A percentile compares a stretch with the other conserved stretches of the same genome.
Conservation (phyloP, 352 stramenopile genomes). For the Pythium aquatile region DNA sequence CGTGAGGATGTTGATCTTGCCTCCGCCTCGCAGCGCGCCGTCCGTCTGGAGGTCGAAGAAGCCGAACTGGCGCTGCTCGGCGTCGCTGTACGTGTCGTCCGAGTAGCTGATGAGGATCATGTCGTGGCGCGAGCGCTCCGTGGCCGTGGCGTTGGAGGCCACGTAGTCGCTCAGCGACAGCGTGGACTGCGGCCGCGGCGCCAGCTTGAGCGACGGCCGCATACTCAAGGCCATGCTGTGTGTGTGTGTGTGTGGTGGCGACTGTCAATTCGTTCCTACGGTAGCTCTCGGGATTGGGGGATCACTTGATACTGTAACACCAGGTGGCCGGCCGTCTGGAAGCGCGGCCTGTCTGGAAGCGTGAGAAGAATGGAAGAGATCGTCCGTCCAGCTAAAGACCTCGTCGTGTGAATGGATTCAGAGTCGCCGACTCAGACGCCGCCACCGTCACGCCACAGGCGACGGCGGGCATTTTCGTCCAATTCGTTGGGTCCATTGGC, state of each 20-base stretch:
- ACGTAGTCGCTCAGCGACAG: slow-evolving; percentile 23
- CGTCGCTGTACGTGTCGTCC: slow-evolving; percentile 33
- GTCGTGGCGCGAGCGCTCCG: slow-evolving; percentile 24
- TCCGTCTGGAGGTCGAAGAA: slow-evolving; percentile 69
- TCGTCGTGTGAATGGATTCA: background rate
- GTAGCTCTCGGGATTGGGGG: background rate
- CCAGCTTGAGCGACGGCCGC: background rate
- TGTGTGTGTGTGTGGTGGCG: too few species aligned
- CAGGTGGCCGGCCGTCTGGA: too few species aligned
- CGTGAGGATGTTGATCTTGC: slow-evolving; percentile 46
- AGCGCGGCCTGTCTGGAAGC: background rate
- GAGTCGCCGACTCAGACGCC: background rate
- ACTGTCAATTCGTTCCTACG: background rate
- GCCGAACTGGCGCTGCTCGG: slow-evolving; percentile 39
- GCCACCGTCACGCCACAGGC: too few species aligned
- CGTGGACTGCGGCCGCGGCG: slow-evolving; percentile 12
- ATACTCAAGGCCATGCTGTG: background rate
- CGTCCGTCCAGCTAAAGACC: background rate
- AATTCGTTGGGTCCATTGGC: slow-evolving; percentile 6
- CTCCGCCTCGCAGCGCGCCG: slow-evolving; percentile 59
- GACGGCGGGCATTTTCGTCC: background rate
- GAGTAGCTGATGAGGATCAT: slow-evolving; percentile 33
- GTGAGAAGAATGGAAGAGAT: background rate
- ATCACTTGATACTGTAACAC: background rate
- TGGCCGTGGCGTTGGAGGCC: slow-evolving; percentile 12